Evolutionary conservation across 83 land plant genomes (phyloP), one percentile per base, ranked within the genome.

Genomic region (Picea engelmannii): DNA sequence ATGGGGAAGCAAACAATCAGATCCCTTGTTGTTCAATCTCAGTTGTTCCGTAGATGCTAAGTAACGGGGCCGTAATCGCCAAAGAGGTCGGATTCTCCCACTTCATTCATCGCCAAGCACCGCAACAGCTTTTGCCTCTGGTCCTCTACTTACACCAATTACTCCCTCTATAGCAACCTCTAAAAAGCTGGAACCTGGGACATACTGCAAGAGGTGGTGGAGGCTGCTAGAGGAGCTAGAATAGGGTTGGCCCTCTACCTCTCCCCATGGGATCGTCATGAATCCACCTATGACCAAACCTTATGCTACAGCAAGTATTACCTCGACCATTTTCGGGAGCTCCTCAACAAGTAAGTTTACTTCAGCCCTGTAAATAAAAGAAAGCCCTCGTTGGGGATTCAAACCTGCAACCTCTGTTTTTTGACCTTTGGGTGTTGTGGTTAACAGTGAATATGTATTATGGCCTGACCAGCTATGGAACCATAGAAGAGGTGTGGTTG

Each of bases 241-340:
- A 38, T 97, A n/a, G 94, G 82, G 2, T 70, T 97, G 2, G 99
- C 96, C 3, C 65, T 97, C 62, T 95, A 97, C 67, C 87, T 97
- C 20, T 95, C 96, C 11, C 99, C 99, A 2, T 97, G 98, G 99
- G 98, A 97, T 66, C 85, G 98, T 62, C 99, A 97, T 75, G 99
- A 97, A 81, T 23, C 81, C 23, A 42, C n/a, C 7, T 97, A 95
- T 76, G 99, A 96, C 21, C 80, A 86, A 66, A 91, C 93, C 4
- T 0, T 86, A 81, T 86, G 80, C 82, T 97, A 97, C 83, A 97
- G 93, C 70, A 92, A 95, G 92, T 88, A 79, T 84, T 96, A 95
- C 70, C 80, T 97, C 65, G 95, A 83, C 5, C 98, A 95, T 82
- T 80, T 97, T 86, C 82, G 83, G 15, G 99, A 97, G 83, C 91